Percentiles rank a stretch among this genome's conserved stretches.
Evolutionary conservation across 495 filamentous ascomycete genomes (phyloP).

Genomic region (Aspergillus heteromorphus): DNA sequence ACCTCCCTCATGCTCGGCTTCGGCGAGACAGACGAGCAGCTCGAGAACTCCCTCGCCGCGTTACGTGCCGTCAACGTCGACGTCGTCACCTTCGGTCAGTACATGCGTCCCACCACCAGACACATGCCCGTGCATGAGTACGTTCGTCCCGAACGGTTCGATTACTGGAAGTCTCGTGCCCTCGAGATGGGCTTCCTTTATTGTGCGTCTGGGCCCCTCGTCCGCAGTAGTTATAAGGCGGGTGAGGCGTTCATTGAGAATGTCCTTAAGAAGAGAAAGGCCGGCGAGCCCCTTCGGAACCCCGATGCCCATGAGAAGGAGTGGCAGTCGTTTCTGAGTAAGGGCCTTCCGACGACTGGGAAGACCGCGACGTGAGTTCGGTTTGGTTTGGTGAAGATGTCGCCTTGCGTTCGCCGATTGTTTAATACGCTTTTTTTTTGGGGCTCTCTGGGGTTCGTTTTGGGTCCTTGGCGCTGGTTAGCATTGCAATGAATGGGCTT

Average conservation of each 20-base stretch:
- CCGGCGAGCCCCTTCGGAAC: slow-evolving; percentile 10
- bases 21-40: slow-evolving; percentile 86
- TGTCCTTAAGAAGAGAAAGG: slow-evolving; percentile 80
- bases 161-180: slow-evolving; percentile 83
- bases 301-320: slow-evolving; percentile 17
- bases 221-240: slow-evolving; percentile 92
- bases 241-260: slow-evolving; percentile 99
- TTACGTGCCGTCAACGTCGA: slow-evolving; percentile 77
- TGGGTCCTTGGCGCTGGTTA: not conserved
- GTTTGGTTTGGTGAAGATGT: no score
- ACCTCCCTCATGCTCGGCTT: slow-evolving; percentile 95
- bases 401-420: not conserved
- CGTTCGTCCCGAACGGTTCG: slow-evolving; percentile 83
- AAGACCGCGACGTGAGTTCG: slow-evolving; percentile 22
- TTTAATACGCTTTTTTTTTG: slow-evolving; percentile 8
- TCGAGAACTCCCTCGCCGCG: slow-evolving; percentile 75
- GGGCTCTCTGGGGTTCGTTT: slow-evolving; percentile 1
- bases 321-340: no score
- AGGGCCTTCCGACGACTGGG: no score
- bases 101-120: slow-evolving; percentile 97
- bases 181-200: slow-evolving; percentile 96
- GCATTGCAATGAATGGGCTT: not conserved
- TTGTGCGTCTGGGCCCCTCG: slow-evolving; percentile 87
- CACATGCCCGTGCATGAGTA: slow-evolving; percentile 97
- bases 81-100: slow-evolving; percentile 96